Conservation (phyloP, 108 stramenopile genomes). For the Cafeteria roenbergensis region DNA sequence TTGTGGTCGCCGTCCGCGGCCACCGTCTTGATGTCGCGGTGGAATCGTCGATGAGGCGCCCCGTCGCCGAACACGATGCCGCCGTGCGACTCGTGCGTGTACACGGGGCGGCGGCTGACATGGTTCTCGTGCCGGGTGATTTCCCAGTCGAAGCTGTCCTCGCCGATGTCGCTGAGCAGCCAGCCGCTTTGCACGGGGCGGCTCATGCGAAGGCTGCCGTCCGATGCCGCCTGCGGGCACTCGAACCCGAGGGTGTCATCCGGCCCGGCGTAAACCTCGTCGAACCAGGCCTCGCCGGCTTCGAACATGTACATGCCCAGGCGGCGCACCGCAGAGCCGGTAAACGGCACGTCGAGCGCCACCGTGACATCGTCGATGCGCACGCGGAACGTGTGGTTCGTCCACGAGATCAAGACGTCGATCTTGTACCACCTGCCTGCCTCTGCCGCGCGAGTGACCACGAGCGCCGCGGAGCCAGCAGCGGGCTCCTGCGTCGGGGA, state of each 20-base stretch:
- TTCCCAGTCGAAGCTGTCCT: conserved; percentile 7
- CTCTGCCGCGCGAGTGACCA: conserved; percentile 10
- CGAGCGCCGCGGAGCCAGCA: conserved; percentile 18
- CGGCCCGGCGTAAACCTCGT: conserved; percentile 60
- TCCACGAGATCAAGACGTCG: conserved; percentile 60
- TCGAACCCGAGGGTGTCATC: conserved; percentile 55
- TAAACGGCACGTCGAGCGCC: conserved; percentile 28
- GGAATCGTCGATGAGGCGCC: conserved; percentile 30
- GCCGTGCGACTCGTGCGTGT: conserved; percentile 28
- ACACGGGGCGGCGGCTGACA: conserved; percentile 33
- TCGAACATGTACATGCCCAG: conserved; percentile 45
- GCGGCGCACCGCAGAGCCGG: conserved; percentile 28
- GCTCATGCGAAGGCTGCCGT: conserved; percentile 1
- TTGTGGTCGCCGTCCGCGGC: conserved; percentile 28
- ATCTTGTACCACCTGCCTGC: conserved; percentile 59
- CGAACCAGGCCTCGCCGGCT: conserved; percentile 47
- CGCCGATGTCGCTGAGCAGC: conserved; percentile 43
- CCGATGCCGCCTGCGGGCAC: conserved; percentile 33
- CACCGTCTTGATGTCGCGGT: conserved; percentile 41
- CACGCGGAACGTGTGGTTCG: conserved; percentile 35
- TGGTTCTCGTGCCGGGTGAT: conserved; percentile 59
- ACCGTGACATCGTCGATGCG: conserved; percentile 45
- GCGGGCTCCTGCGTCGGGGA: conserved; percentile 39
- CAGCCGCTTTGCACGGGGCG: conserved; percentile 47
- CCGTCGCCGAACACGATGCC: conserved; percentile 49